phyloP scores from a whole-genome alignment of 768 basidiomycete species.

The Trametes villosa region DNA sequence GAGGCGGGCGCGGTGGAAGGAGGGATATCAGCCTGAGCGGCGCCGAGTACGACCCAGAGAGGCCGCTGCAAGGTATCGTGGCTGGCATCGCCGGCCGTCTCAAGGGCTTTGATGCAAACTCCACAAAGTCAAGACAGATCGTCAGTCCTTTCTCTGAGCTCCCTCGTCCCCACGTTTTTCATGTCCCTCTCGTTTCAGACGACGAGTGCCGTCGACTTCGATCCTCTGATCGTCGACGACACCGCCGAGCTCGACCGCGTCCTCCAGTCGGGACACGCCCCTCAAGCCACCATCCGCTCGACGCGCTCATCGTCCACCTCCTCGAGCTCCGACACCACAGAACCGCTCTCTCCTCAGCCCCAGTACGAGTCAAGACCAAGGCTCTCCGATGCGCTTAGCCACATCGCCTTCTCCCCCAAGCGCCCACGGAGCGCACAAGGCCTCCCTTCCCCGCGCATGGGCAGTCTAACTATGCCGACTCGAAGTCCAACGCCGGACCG shows the following conservation, averaged over 20 bases:
- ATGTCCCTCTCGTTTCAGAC: slow-evolving; percentile 27
- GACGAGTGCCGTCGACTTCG: slow-evolving; percentile 46
- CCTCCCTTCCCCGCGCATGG: slow-evolving; percentile 18
- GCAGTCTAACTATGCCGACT: neutral
- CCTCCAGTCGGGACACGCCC: slow-evolving; percentile 56
- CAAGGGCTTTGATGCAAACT: slow-evolving; percentile 59
- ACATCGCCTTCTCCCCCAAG: slow-evolving; percentile 76
- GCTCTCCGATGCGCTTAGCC: slow-evolving; percentile 71
- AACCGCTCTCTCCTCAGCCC: slow-evolving; percentile 47
- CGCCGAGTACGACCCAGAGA: slow-evolving; percentile 85
- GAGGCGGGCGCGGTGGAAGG: slow-evolving; percentile 48
- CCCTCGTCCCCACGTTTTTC: neutral
- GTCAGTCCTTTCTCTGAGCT: slow-evolving; percentile 39
- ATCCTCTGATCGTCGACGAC: slow-evolving; percentile 63
- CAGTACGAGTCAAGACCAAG: slow-evolving; percentile 54
- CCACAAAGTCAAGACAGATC: slow-evolving; percentile 52
- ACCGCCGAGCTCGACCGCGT: slow-evolving; percentile 66
- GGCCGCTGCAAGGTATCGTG: slow-evolving; percentile 75
- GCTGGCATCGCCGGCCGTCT: slow-evolving; percentile 59
- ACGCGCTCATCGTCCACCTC: slow-evolving; percentile 52
- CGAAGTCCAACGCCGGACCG: slow-evolving; percentile 12
- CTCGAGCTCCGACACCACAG: slow-evolving; percentile 45
- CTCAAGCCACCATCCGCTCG: slow-evolving; percentile 48
- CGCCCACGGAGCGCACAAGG: slow-evolving; percentile 59
- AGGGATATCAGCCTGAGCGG: slow-evolving; percentile 69